Base-by-base conservation (phyloP, 176 grass and related monocot species). In the Zea luxurians region DNA sequence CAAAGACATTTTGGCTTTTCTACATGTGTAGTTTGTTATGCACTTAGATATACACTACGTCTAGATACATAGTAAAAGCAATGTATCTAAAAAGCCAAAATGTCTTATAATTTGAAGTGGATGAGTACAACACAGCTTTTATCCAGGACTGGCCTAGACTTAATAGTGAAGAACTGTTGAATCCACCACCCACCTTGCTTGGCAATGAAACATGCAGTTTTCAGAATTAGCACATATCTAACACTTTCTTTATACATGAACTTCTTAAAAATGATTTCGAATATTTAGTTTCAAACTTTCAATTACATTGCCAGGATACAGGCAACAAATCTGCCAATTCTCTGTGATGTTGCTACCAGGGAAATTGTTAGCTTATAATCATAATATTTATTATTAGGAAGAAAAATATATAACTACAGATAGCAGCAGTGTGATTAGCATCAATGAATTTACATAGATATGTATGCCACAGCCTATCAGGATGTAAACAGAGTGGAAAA, bases 381-480 rank as follows among this genome's bases (percentile, higher is more conserved):
- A 34, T 11, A 20, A 20, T 58, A 4, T 3, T 58, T 58, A 58
- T 18, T 18, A n/a, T 20, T 20, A 58, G 8, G 17, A 58, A 55
- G 5, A 58, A 58, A n/a, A 55, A n/a, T 6, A 2, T n/a, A 58
- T 18, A 18, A 58, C 6, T 58, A 58, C 2, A 58, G 17, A 84
- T 42, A 75, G 64, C 3, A 13, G 10, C 3, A 2, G 13, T 21
- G 50, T 61, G 54, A 20, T 17, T 62, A 44, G 12, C 55, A 53
- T 41, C 18, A 47, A 15, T 63, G 15, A 81, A 80, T 38, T 76
- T 55, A 55, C 66, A 78, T 13, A 59, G 43, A 65, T 13, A 82
- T 34, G 49, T 18, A 66, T 38, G 17, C 59, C 21, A 45, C 13
- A 59, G 37, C 47, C 6, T 61, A 68, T 67, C 52, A 46, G 81